Evolutionary conservation across 345 rosid species (phyloP), one percentile per base, ranked within the genome.

Genomic region (Pistacia vera): DNA sequence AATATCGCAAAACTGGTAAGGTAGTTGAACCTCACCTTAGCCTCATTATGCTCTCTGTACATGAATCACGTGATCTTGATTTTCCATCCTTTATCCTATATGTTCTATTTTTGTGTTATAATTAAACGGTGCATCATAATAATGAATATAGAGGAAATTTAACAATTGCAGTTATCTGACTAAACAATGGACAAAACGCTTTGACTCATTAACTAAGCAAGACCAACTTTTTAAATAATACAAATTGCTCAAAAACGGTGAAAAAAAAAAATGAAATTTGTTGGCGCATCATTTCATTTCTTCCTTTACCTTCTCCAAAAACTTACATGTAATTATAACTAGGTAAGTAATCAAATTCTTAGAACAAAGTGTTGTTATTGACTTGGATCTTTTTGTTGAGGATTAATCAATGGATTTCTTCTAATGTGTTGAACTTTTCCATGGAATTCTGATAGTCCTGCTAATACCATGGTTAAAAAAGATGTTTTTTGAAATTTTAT

Each of bases 1-100:
- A 93, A 93, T 79, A 85, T 95, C 1, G 92, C 89, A 79, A 95
- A 95, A 84, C 92, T 88, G 99, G 97, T 93, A 93, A 92, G 98
- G 97, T 90, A 90, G 85, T 89, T 86, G 77, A 82, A 76, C 82
- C 85, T 81, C 81, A 66, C 80, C 62, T 71, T 71, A 49, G 36
- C 65, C 79, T 73, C 54, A 58, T 35, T 59, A 38, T 62, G 59
- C 11, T 14, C 16, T 51, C 35, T 36, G 35, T 63, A 73, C 52
- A 63, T 22, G 56, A 52, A 38, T 57, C 17, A 20, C 2, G 6
- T 79, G n/a, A 48, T 55, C 35, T 52, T 79, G 54, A 25, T 46
- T 75, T 68, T 52, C 52, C 46, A 25, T 55, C 30, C 48, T 28
- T 54, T 63, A 28, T 63, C 35, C 8, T 11, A 52, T 71, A 11